A percentile compares a stretch with the other conserved stretches of the same genome.
phyloP scores from a whole-genome alignment of 305 asterid genomes.

The Solanum aculeatissimum region DNA sequence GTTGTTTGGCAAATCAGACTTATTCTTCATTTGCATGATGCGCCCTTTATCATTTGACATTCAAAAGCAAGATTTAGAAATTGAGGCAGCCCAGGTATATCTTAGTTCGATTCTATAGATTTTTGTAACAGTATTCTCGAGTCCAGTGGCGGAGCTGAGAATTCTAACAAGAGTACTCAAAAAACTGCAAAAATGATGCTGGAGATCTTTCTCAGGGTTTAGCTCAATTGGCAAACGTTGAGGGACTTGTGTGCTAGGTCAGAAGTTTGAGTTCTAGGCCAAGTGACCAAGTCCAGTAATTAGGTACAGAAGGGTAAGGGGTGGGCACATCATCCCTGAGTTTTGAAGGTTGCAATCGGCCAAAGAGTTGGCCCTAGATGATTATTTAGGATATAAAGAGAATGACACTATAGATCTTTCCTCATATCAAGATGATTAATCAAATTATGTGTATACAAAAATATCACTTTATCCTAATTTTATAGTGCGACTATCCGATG shows the following conservation, averaged over 20 bases:
- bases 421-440: neutral
- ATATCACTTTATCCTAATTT: neutral
- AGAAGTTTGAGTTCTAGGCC: neutral
- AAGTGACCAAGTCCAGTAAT: neutral
- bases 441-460: neutral
- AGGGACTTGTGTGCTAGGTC: neutral
- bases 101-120: neutral
- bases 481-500: neutral
- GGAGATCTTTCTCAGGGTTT: neutral
- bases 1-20: conserved; percentile 45
- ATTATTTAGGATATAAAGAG: neutral
- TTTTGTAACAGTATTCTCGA: neutral
- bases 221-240: neutral
- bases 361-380: neutral
- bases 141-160: neutral
- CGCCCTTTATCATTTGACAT: conserved; percentile 57
- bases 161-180: neutral
- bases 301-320: neutral
- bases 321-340: neutral
- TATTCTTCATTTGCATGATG: conserved; percentile 54
- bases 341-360: neutral
- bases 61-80: conserved; percentile 60
- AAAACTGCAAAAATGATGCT: neutral
- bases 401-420: neutral
- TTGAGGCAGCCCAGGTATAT: conserved; percentile 69